Evolutionary conservation across 371 early-diverging fungal species (phyloP).

Genomic region (Syncephalastrum monosporum): DNA sequence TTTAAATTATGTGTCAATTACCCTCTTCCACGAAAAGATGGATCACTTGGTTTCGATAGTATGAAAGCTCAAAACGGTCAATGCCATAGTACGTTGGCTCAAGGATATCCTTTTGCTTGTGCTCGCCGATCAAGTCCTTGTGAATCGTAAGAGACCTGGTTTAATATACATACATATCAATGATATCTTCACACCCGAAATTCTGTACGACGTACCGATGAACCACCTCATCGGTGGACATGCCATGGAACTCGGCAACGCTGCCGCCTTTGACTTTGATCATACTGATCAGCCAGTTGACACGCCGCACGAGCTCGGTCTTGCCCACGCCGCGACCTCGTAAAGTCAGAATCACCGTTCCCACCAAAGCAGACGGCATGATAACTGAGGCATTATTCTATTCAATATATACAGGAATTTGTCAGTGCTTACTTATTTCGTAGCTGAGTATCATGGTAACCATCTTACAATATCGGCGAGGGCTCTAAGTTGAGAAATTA

Average conservation of each 20-base stretch:
- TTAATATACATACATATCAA: background rate
- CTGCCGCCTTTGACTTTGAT: slow-evolving; percentile 71
- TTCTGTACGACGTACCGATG: slow-evolving; percentile 44
- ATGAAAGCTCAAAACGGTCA: slow-evolving; percentile 81
- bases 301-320: slow-evolving; percentile 74
- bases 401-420: background rate
- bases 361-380: slow-evolving; percentile 86
- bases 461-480: slow-evolving; percentile 63
- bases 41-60: slow-evolving; percentile 85
- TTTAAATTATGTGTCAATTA: slow-evolving; percentile 11
- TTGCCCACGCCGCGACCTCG: slow-evolving; percentile 83
- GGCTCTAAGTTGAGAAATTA: slow-evolving; percentile 30
- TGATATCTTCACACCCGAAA: background rate
- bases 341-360: slow-evolving; percentile 78
- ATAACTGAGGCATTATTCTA: slow-evolving; percentile 67
- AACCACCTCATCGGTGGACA: slow-evolving; percentile 58
- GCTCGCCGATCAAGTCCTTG: slow-evolving; percentile 73
- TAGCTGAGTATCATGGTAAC: background rate
- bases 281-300: slow-evolving; percentile 69
- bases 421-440: background rate
- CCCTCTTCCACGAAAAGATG: slow-evolving; percentile 80
- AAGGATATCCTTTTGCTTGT: slow-evolving; percentile 67
- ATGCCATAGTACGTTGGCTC: slow-evolving; percentile 87
- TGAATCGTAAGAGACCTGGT: slow-evolving; percentile 40
- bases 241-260: slow-evolving; percentile 78